Conservation (phyloP, 148 eudicot species). For the Camellia lanceoleosa region DNA sequence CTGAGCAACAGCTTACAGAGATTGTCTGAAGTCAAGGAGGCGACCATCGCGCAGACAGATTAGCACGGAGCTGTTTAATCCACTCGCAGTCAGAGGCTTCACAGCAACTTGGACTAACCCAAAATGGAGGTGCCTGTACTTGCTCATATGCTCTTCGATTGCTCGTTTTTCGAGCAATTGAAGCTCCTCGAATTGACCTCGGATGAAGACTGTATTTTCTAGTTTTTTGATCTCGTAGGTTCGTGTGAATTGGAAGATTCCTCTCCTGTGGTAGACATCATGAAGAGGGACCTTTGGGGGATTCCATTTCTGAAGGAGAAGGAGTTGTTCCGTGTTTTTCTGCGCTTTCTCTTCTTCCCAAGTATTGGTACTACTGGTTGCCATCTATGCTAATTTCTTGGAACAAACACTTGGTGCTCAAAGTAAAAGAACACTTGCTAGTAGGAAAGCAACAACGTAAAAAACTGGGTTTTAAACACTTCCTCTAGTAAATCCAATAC, state of each 20-base stretch:
- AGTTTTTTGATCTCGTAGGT: neutral
- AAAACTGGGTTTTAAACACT: too few species aligned
- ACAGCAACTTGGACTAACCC: slow-evolving; percentile 7
- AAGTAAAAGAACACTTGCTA: too few species aligned
- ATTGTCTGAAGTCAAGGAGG: neutral
- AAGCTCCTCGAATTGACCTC: neutral
- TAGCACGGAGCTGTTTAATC: neutral
- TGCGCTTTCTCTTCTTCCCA: too few species aligned
- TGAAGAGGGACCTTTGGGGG: neutral
- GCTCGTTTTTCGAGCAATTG: neutral
- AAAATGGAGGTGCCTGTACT: neutral
- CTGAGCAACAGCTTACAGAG: neutral
- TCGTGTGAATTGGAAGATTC: neutral
- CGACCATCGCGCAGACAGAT: neutral
- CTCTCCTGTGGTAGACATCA: neutral
- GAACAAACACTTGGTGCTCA: too few species aligned
- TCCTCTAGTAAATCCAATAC: too few species aligned
- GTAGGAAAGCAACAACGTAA: too few species aligned
- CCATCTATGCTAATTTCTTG: too few species aligned
- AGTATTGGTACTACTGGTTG: too few species aligned
- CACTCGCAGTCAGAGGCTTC: slow-evolving; percentile 2
- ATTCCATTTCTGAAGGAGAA: neutral
- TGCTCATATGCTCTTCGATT: neutral
- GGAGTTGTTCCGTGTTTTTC: neutral
- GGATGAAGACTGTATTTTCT: neutral